Evolutionary conservation across 352 stramenopile genomes (phyloP), one percentile per base, ranked within the genome.

Genomic region (Blastocystis sp.): DNA sequence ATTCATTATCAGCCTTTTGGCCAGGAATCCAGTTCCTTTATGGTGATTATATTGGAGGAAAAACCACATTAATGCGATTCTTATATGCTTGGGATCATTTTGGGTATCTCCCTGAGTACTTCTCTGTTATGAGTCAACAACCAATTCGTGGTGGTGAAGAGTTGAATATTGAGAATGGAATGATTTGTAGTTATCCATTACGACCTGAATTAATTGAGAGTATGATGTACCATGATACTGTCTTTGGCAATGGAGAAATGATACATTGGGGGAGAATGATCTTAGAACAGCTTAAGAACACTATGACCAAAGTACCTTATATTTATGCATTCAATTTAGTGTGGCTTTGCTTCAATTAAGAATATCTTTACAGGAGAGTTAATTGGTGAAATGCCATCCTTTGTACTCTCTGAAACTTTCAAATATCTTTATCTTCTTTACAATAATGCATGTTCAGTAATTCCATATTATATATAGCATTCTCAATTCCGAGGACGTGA

Each of bases 341-440:
- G 95, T 86, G 95, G 95, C 0, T 98, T 95, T n/a, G 92, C 92
- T 24, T 90, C 78, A 0, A 81, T 92, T 19, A 77, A 63, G 49
- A 89, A 97, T 86, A 94, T 97, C 88, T 90, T 94, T 71, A 95
- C 92, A 24, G 90, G 94, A 5, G 89, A 92, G 0, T 92, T 98
- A 9, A 91, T 96, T 39, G 93, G 98, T 86, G 93, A 96, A 88
- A 99, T 99, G 97, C 95, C 97, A 86, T 98, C 93, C 74, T 99
- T 97, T 83, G 98, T 99, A 88, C 90, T 99, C 0, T 96, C 93
- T 1, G 97, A 99, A 91, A 99, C 96, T 2, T 91, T 97, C 42
- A 99, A 99, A 90, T 99, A 99, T 88, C 88, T 99, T 19, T 99
- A 97, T 90, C 88, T 99, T 39, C 93, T 98, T 32, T 99, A 99